Base-by-base conservation (phyloP, 768 basidiomycete genomes). In the Auricularia sp. region DNA sequence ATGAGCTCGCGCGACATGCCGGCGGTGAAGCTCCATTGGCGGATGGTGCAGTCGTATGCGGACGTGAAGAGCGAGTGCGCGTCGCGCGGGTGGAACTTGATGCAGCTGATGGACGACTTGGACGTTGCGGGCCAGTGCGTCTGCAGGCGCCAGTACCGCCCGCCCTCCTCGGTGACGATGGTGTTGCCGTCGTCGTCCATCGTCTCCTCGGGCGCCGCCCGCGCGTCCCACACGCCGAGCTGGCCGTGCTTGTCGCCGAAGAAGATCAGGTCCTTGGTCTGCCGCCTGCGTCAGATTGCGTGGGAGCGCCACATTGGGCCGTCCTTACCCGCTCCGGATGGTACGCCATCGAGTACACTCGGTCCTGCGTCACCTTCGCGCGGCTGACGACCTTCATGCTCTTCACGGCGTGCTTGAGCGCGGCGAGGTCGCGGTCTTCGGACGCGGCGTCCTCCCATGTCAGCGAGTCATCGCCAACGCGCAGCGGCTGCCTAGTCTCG, bases 201-300 rank as follows among this genome's bases (percentile, higher is more conserved):
- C 1, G 77, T 77, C 68, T 90, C 89, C 36, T 89, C 88, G 23
- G 75, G 68, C 8, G 84, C 76, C 2, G 91, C 90, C 66, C 83
- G 82, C 10, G 91, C 87, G 74, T 93, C 91, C 91, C 91, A 93
- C 42, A 93, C 86, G 2, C 90, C 91, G 47, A 93, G 76, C 69
- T 86, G 83, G 0, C 91, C 91, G 67, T 90, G 85, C 70, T 92
- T 93, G 70, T 93, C 91, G 72, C 91, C 91, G 71, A 93, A 90
- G 72, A 93, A 92, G n/a, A 93, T 81, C 12, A 93, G 73, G 73
- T 93, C 91, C 69, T 89, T 91, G 12, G 85, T 82, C 21, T 70
- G 36, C 36, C 14, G n/a, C 21, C 21, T 69, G 36, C 36, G 39
- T 18, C 10, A 29, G n/a, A 18, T 29, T 21, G n/a, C 23, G 29